Conservation (phyloP, 768 basidiomycete species). For the Mycena venus region DNA sequence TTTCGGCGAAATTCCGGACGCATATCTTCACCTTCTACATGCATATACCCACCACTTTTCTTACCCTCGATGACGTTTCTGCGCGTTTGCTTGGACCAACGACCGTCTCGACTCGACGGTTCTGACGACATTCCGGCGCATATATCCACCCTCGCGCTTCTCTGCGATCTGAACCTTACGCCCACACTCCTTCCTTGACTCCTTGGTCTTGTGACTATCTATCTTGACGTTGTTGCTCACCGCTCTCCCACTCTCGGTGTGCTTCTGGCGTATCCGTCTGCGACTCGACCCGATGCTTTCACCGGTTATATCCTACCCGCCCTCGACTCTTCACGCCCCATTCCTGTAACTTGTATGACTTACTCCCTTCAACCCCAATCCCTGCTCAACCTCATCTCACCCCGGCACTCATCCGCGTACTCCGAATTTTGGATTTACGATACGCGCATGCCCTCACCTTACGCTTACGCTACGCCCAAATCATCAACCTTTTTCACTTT, state of each 20-base stretch:
- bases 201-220: background rate
- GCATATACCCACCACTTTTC: background rate
- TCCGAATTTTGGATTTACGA: background rate
- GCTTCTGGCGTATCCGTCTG: constrained; percentile 1
- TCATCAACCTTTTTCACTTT: constrained; percentile 30
- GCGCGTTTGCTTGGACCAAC: background rate
- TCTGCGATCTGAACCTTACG: background rate
- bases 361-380: too few species aligned
- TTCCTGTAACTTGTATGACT: background rate
- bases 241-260: background rate
- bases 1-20: background rate
- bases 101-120: background rate
- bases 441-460: background rate
- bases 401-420: background rate
- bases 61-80: too few species aligned
- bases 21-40: background rate
- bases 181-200: background rate
- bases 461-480: too few species aligned
- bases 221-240: background rate
- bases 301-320: constrained; percentile 2
- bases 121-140: background rate
- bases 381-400: background rate
- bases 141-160: background rate
- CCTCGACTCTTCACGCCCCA: background rate
- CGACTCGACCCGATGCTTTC: constrained; percentile 23